Conservation (phyloP, 768 basidiomycete species). For the Sarcodon aspratus region DNA sequence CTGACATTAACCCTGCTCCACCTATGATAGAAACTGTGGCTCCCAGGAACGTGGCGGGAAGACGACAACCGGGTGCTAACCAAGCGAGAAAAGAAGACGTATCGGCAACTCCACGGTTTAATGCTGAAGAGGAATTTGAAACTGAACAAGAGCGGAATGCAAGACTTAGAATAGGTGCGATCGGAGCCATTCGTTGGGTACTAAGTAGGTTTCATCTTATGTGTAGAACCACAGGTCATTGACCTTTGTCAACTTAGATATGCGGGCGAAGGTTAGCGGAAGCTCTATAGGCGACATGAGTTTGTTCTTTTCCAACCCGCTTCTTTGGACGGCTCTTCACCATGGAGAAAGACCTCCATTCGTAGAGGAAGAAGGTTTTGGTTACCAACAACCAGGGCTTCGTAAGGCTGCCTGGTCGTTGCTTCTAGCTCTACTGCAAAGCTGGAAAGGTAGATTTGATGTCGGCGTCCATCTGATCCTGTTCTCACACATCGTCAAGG, state of each 20-base stretch:
- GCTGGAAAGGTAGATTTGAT: slow-evolving; percentile 29
- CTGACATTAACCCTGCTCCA: slow-evolving; percentile 48
- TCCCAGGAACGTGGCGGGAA: slow-evolving; percentile 19
- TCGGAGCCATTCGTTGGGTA: slow-evolving; percentile 56
- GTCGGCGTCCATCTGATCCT: no score
- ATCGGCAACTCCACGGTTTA: slow-evolving; percentile 21
- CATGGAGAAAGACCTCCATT: slow-evolving; percentile 31
- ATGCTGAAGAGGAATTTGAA: slow-evolving; percentile 55
- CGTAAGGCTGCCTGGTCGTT: slow-evolving; percentile 61
- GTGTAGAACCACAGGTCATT: no score
- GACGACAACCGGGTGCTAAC: slow-evolving; percentile 16
- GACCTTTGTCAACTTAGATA: no score
- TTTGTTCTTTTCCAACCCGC: slow-evolving; percentile 30
- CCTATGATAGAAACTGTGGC: slow-evolving; percentile 27
- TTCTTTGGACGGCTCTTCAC: slow-evolving; percentile 49
- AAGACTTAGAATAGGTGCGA: slow-evolving; percentile 53
- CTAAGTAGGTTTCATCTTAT: slow-evolving; percentile 32
- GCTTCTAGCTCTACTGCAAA: slow-evolving; percentile 32
- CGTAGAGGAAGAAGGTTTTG: slow-evolving; percentile 36
- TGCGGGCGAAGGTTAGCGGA: neutral
- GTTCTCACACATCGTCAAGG: slow-evolving; percentile 6
- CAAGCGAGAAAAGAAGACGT: slow-evolving; percentile 23
- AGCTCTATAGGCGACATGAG: slow-evolving; percentile 6
- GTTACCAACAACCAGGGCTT: slow-evolving; percentile 57
- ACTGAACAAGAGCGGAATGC: slow-evolving; percentile 57